A percentile compares a stretch with the other conserved stretches of the same genome.
Evolutionary conservation across 192 early-diverging fungal genomes (phyloP).

Genomic region (Gigaspora rosea): DNA sequence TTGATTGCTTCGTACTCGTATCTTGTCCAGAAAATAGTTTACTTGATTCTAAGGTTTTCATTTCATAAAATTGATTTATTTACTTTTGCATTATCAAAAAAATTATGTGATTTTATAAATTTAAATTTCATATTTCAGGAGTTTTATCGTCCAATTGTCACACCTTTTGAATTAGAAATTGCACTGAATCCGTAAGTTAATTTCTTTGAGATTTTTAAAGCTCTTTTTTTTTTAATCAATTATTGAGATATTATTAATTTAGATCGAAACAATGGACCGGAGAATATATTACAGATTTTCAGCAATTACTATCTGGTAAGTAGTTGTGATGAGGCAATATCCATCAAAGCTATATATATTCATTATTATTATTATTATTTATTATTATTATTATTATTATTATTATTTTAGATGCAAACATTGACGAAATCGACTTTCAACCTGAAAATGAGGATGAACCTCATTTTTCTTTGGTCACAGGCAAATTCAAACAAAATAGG

Average conservation of each 20-base stretch:
- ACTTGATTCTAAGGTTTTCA: constrained; percentile 69
- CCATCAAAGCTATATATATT: neutral
- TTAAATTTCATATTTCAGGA: constrained; percentile 44
- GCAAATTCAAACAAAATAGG: constrained; percentile 64
- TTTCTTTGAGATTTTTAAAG: neutral
- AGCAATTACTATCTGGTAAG: constrained; percentile 54
- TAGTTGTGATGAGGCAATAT: constrained; percentile 41
- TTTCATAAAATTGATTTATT: neutral
- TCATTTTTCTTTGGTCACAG: constrained; percentile 90
- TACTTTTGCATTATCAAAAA: too few relatives aligned
- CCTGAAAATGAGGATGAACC: constrained; percentile 67
- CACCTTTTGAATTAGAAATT: constrained; percentile 88
- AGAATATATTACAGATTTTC: constrained; percentile 72
- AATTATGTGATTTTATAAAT: too few relatives aligned
- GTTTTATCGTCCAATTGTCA: constrained; percentile 90
- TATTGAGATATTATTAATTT: constrained; percentile 15
- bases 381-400: neutral
- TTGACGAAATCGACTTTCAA: constrained; percentile 30
- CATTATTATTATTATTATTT: neutral
- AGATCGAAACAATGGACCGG: constrained; percentile 70
- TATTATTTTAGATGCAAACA: constrained; percentile 37
- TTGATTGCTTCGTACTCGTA: constrained; percentile 88
- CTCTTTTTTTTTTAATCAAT: neutral
- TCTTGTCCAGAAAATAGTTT: constrained; percentile 95
- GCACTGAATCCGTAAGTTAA: constrained; percentile 60